Evolutionary conservation across 2,329 filamentous ascomycete genomes (phyloP).

Genomic region (Aspergillus sp.): DNA sequence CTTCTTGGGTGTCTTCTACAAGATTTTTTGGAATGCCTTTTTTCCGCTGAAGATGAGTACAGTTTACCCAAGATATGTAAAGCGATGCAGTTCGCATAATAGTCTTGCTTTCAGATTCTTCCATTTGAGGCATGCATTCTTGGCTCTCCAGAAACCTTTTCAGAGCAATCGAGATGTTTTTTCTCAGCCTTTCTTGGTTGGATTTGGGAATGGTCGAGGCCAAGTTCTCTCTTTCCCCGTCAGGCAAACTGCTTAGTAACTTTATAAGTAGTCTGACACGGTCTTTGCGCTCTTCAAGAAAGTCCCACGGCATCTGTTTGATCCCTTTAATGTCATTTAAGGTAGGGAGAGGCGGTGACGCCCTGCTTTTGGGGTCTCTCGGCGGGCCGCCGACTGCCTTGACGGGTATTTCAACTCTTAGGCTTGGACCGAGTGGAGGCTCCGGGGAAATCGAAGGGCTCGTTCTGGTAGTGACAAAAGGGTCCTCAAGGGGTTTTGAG

Average conservation of each 20-base stretch:
- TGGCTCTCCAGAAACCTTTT: constrained; percentile 11
- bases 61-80: constrained; percentile 35
- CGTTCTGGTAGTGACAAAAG: constrained; percentile 3
- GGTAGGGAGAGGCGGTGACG: constrained; percentile 11
- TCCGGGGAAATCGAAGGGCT: constrained; percentile 19
- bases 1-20: constrained; percentile 23
- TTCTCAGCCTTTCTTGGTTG: constrained; percentile 9
- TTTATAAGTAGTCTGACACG: constrained; percentile 35
- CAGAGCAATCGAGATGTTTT: constrained; percentile 16
- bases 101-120: constrained; percentile 5
- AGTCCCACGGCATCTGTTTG: constrained; percentile 31
- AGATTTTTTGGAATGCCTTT: constrained; percentile 21
- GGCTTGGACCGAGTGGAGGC: constrained; percentile 8
- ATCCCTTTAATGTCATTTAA: constrained; percentile 29
- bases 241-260: constrained; percentile 20
- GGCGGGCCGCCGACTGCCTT: not conserved
- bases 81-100: constrained; percentile 27
- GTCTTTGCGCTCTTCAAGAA: constrained; percentile 40
- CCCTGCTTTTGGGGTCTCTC: not conserved
- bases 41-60: constrained; percentile 14
- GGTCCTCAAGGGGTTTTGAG: constrained; percentile 8
- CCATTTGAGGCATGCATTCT: constrained; percentile 8
- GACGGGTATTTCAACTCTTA: constrained; percentile 9
- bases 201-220: constrained; percentile 14
- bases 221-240: constrained; percentile 20